Evolutionary conservation across 2,329 filamentous ascomycete genomes (phyloP), one percentile per base, ranked within the genome.

Genomic region (Sclerotinia sclerotiorum): DNA sequence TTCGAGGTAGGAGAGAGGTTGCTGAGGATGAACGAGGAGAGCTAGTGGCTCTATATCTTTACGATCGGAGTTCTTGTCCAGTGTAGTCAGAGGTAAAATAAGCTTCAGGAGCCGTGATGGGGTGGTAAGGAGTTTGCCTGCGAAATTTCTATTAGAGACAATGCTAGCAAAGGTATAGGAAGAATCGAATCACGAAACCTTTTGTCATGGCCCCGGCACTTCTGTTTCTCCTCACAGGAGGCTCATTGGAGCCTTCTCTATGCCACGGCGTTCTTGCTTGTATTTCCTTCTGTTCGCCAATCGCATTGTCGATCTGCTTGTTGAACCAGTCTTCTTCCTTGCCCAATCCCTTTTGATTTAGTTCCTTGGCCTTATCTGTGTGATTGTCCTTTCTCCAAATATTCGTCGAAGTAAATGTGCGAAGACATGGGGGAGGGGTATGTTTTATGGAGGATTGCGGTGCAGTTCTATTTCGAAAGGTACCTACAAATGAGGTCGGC

Each of bases 1-100:
- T 78, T 97, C 92, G 54, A 97, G 87, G 78, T 97, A 97, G 11
- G 92, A 97, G 3, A 97, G 84, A 0, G 94, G 94, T 76, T 97
- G 94, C 71, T 96, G 92, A 0, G 94, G 93, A 74, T 97, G 94
- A 0, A 97, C 85, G 2, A 97, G 86, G 0, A 97, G 84, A 0
- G 93, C 93, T 17, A 97, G 83, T 0, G 93, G 93, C 73, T 96
- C 91, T n/a, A 94, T 87, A 60, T 88, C 85, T 78, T 90, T 89
- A 68, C 87, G 83, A 70, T 88, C 85, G 1, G 80, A 80, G 71
- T 86, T 84, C 42, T 83, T 82, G 68, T 89, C 87, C 57, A 83
- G 79, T 0, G 86, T 89, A 0, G 87, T 87, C 21, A 71, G 68
- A 32, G 68, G 69, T 2, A 71, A 17, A 24, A 71, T 71, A 42